Evolutionary conservation across 805 yeast species (phyloP).

Genomic region (Teunomyces funiuensis): DNA sequence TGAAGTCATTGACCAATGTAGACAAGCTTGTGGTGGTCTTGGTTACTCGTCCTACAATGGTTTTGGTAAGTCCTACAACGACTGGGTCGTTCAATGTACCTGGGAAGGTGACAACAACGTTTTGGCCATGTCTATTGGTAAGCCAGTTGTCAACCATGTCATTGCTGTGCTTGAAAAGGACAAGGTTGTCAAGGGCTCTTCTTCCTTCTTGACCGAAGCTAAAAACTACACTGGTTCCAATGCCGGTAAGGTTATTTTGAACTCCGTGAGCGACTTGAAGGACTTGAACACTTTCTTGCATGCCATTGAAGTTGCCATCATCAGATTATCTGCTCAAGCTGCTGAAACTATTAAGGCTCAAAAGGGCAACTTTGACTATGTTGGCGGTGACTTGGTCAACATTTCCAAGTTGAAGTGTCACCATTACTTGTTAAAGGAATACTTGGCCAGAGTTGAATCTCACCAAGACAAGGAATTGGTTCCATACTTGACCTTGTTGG

Average conservation of each 20-base stretch:
- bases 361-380: slow-evolving; percentile 44
- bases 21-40: slow-evolving; percentile 96
- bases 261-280: slow-evolving; percentile 23
- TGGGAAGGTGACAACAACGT: slow-evolving; percentile 98
- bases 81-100: slow-evolving; percentile 97
- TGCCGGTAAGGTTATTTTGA: slow-evolving; percentile 25
- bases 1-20: slow-evolving; percentile 77
- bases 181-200: slow-evolving; percentile 46
- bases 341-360: slow-evolving; percentile 30
- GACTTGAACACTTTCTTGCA: slow-evolving; percentile 31
- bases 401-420: slow-evolving; percentile 53
- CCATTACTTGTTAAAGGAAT: slow-evolving; percentile 45
- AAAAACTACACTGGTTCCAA: slow-evolving; percentile 23
- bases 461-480: slow-evolving; percentile 41
- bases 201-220: slow-evolving; percentile 40
- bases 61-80: slow-evolving; percentile 83
- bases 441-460: slow-evolving; percentile 36
- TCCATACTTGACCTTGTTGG: slow-evolving; percentile 52
- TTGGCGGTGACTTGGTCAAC: slow-evolving; percentile 45
- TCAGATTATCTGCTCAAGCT: slow-evolving; percentile 36
- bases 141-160: slow-evolving; percentile 61
- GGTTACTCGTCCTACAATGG: slow-evolving; percentile 94
- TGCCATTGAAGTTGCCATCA: slow-evolving; percentile 39
- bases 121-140: slow-evolving; percentile 79
- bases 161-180: slow-evolving; percentile 36